Evolutionary conservation across 768 basidiomycete genomes (phyloP).

Genomic region (Auricularia auricula-judae): DNA sequence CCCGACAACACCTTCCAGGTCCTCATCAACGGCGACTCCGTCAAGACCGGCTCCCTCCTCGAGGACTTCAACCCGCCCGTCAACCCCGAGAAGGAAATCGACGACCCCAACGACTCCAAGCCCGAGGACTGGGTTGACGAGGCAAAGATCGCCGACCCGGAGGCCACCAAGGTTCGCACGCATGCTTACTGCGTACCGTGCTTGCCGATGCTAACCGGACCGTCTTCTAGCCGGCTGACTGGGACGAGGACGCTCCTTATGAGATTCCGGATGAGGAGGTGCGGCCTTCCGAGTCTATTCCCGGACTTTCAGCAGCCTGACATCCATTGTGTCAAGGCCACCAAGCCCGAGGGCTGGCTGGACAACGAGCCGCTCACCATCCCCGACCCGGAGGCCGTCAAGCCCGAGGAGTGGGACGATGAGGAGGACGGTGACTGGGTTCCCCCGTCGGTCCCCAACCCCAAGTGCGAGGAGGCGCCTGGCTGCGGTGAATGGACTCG

Average conservation of each 20-base stretch:
- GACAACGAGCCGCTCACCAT: constrained; percentile 72
- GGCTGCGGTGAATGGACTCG: constrained; percentile 95
- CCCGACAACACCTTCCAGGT: constrained; percentile 94
- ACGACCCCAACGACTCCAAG: constrained; percentile 85
- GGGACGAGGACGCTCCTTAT: constrained; percentile 95
- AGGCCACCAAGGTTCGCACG: constrained; percentile 62
- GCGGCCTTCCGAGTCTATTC: constrained; percentile 25
- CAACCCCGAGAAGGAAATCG: constrained; percentile 88
- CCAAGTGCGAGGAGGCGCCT: constrained; percentile 77
- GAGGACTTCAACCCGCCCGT: constrained; percentile 91
- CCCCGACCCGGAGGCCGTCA: constrained; percentile 88
- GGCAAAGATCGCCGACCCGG: constrained; percentile 74
- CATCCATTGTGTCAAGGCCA: constrained; percentile 10
- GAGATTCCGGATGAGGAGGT: constrained; percentile 74
- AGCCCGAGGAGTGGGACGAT: constrained; percentile 99
- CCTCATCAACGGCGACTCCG: constrained; percentile 75
- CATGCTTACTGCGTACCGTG: background rate
- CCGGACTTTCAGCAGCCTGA: no score
- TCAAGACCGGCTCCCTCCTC: constrained; percentile 71
- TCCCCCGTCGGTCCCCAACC: constrained; percentile 79
- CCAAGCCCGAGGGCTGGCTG: constrained; percentile 92
- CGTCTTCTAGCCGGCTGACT: constrained; percentile 69
- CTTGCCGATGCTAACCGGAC: background rate
- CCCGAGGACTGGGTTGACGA: constrained; percentile 89
- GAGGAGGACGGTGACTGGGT: constrained; percentile 99